Evolutionary conservation across 805 yeast species (phyloP), one percentile per base, ranked within the genome.

Genomic region (Suhomyces sp.): DNA sequence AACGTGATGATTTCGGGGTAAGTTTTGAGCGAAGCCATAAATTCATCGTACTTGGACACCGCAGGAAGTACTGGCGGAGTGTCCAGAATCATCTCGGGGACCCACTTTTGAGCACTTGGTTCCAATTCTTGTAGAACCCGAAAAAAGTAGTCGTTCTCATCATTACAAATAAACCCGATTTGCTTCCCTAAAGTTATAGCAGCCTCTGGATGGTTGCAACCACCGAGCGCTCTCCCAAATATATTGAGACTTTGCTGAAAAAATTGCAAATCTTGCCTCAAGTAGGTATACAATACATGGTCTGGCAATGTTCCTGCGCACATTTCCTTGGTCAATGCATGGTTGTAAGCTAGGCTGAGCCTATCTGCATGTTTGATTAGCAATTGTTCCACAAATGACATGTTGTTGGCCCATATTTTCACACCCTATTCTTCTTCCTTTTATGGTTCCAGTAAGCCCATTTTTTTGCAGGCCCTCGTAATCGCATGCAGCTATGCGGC

Each of bases 261-360:
- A 56, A 73, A 80, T 48, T 71, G 73, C 51, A 78, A 60, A 59
- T 81, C 85, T 58, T 81, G 84, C 1, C 69, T 67, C 47, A 80
- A 56, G 54, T 81, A 81, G 1, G 77, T 69, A 59, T 64, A 75
- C 13, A 80, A 63, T 35, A 63, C 72, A 46, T 68, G 60, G 54
- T 78, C 77, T 0, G 75, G 63, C 12, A 81, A 61, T 1, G 74
- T 68, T 1, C 85, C 85, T 9, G 57, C 56, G 55, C 82, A 79
- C 40, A 78, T 57, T 53, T 81, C 80, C 35, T 64, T 64, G 22
- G 82, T 75, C 35, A 79, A 64, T 6, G 62, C 66, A 54, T 77
- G 82, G 24, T 65, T 57, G 6, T 70, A 69, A 1, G 81, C 68
- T 39, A 55, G 53, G 5, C 56, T 48, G 53, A 68, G 71, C 19